Base-by-base conservation (phyloP, 805 yeast genomes). In the Candida lessepsii region DNA sequence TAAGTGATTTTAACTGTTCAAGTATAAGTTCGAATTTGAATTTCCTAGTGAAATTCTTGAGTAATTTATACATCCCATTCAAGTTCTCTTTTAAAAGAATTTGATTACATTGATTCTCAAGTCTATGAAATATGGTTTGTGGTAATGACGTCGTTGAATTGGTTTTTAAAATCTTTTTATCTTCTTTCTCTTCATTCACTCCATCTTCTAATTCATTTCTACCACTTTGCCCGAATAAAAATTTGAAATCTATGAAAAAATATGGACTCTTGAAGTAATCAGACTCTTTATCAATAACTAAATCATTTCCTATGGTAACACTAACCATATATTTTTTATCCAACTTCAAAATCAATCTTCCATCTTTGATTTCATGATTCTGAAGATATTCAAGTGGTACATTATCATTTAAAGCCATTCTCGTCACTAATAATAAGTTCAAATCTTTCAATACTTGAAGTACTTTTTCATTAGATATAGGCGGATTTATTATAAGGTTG, bases 201-300 rank as follows among this genome's bases (percentile, higher is more conserved):
- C n/a, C n/a, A n/a, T n/a, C n/a, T n/a, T n/a, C n/a, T n/a, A n/a
- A n/a, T n/a, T n/a, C n/a, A n/a, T n/a, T n/a, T n/a, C n/a, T n/a
- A n/a, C n/a, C n/a, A n/a, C n/a, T n/a, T 66, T 8, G 20, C 5
- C 75, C 71, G 51, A 84, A 82, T 16, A 75, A 64, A 41, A 89
- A 75, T 40, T 78, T 72, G 60, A 89, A 83, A 56, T 86, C 91
- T 15, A 91, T 84, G 44, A 88, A 71, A 54, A 81, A 86, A 51
- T 85, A 82, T 11, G 88, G 88, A 0, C 88, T 76, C 31, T 57
- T 56, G 16, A 39, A 42, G 47, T 65, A 65, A 27, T 75, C 74
- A 3, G 67, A 69, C 2, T 70, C 67, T 17, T 80, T 80, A 5
- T 81, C 81, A 15, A 63, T 50, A 9, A 68, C 58, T 29, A 53